phyloP scores from a whole-genome alignment of 1,284 basidiomycete genomes.

The Apiotrichum montevideense region DNA sequence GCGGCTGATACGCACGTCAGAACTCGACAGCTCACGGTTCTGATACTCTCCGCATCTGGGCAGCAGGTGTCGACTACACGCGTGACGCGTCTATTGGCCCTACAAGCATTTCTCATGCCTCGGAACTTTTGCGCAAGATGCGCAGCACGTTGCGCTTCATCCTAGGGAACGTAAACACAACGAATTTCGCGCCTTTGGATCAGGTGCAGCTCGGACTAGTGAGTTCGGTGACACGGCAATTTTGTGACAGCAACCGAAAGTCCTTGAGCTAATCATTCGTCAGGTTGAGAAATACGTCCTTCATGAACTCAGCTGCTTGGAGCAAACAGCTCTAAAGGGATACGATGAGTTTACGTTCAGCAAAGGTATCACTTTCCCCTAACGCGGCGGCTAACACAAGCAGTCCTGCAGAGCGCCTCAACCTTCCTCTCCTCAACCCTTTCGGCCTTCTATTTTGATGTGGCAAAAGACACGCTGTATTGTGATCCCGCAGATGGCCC shows the following conservation, averaged over 20 bases:
- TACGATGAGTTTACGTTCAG: constrained; percentile 78
- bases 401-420: constrained; percentile 48
- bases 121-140: constrained; percentile 75
- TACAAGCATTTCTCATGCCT: constrained; percentile 67
- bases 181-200: constrained; percentile 14
- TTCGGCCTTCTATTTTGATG: constrained; percentile 71
- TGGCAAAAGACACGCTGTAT: constrained; percentile 86
- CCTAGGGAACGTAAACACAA: constrained; percentile 65
- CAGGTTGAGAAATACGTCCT: constrained; percentile 81
- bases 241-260: constrained; percentile 44
- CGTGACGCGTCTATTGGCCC: constrained; percentile 81
- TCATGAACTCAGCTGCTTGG: constrained; percentile 70
- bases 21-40: constrained; percentile 74
- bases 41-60: constrained; percentile 87
- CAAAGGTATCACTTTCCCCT: constrained; percentile 60
- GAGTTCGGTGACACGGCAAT: not conserved
- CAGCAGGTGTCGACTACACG: constrained; percentile 83
- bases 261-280: not conserved
- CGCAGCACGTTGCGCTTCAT: constrained; percentile 86
- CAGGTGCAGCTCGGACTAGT: constrained; percentile 29
- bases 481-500: constrained; percentile 56
- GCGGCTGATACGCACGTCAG: constrained; percentile 47
- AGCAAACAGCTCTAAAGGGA: constrained; percentile 59
- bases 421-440: constrained; percentile 52
- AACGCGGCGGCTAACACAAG: constrained; percentile 51